Base-by-base conservation (phyloP, 2,329 filamentous ascomycete genomes). In the Botrytis byssoidea region DNA sequence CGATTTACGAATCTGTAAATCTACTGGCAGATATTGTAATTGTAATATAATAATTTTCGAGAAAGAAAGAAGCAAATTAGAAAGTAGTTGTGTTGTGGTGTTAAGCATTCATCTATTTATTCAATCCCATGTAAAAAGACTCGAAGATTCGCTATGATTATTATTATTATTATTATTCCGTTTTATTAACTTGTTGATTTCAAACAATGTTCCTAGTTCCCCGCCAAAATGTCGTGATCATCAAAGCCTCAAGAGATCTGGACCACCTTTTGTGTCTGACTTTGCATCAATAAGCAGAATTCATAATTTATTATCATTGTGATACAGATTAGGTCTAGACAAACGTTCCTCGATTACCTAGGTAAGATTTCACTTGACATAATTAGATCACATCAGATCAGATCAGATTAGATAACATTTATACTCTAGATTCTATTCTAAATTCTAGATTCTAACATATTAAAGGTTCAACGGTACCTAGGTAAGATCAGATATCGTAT, bases 171-270 rank as follows among this genome's bases (percentile, higher is more conserved):
- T 75, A 64, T n/a, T 59, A 66, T 16, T 40, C 10, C 12, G 8
- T 40, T 3, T 40, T 22, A 35, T 57, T 55, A 51, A n/a, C n/a
- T n/a, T n/a, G n/a, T 76, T 77, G 76, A 78, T 78, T 78, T 78
- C 76, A 76, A 78, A 78, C 61, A n/a, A 25, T 60, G 67, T 66
- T 37, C 40, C 32, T 48, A 16, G 71, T 68, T 68, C 76, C 76
- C 76, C 76, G 72, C 75, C 75, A 75, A 75, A 73, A 75, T 63
- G 66, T 70, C 68, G 73, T 65, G 35, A 68, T 77, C 76, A 75
- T 48, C 75, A 75, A 76, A 75, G 46, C 46, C 76, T 55, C 4
- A 37, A 74, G 61, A 48, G 75, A 72, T 76, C 76, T 75, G 74
- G 76, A 66, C 46, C 61, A 18, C 37, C n/a, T 61, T 61, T 70